Conservation (phyloP, 129 eudicot genomes). For the Pulicaria dysenterica region DNA sequence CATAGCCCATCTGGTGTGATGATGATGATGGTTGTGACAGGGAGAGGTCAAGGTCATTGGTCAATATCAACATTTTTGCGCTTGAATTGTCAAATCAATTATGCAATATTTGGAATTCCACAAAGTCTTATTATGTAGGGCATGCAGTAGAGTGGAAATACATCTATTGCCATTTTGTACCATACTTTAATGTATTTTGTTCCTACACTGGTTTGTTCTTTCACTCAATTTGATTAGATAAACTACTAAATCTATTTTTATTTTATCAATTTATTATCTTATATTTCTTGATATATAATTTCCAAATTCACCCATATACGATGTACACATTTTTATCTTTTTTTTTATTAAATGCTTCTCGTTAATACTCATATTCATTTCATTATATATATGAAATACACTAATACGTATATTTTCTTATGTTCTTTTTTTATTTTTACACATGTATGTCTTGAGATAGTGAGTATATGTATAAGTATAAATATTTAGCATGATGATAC, state of each 20-base stretch:
- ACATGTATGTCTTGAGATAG: too few relatives aligned
- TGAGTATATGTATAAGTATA: too few relatives aligned
- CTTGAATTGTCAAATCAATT: constrained; percentile 42
- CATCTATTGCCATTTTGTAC: constrained; percentile 30
- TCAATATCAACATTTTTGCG: constrained; percentile 30
- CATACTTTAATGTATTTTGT: constrained; percentile 21
- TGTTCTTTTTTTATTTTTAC: too few relatives aligned
- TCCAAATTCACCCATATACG: too few relatives aligned
- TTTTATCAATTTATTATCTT: too few relatives aligned
- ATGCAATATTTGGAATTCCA: constrained; percentile 41
- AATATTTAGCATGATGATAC: too few relatives aligned
- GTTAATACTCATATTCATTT: too few relatives aligned
- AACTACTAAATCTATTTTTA: background rate
- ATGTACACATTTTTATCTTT: too few relatives aligned
- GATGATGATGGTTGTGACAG: constrained; percentile 30
- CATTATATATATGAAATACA: too few relatives aligned
- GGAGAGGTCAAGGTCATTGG: constrained; percentile 42
- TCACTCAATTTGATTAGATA: background rate
- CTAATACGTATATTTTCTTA: too few relatives aligned
- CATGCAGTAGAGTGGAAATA: constrained; percentile 14
- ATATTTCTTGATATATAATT: too few relatives aligned
- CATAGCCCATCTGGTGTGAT: constrained; percentile 25
- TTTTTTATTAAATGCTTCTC: too few relatives aligned
- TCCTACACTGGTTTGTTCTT: constrained; percentile 4
- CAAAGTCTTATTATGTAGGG: constrained; percentile 37